Conservation (phyloP, 305 asterid species). For the Solanum hybrid region DNA sequence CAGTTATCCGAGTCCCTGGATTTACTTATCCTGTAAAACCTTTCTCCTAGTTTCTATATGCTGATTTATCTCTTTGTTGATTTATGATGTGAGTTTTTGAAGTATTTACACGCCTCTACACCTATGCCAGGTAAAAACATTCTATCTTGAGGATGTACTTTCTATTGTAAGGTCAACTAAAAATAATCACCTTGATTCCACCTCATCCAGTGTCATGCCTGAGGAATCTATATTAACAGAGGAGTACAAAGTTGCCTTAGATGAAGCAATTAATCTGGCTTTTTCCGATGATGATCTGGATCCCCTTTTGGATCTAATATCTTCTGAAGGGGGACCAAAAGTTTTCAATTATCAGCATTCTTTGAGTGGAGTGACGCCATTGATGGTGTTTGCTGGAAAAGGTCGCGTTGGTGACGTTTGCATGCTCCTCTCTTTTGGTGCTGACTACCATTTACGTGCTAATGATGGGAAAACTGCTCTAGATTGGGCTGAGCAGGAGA, state of each 20-base stretch:
- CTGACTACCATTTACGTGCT: constrained; percentile 44
- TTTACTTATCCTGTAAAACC: constrained; percentile 71
- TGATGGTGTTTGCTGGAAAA: constrained; percentile 82
- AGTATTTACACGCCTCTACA: not conserved
- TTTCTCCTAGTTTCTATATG: constrained; percentile 10
- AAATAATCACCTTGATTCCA: constrained; percentile 18
- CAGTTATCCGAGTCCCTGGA: constrained; percentile 85
- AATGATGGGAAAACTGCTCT: constrained; percentile 62
- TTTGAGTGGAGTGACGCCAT: constrained; percentile 66
- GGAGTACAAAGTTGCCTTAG: constrained; percentile 57
- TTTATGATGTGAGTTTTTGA: constrained; percentile 9
- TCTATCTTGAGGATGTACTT: constrained; percentile 83
- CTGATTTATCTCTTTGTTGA: constrained; percentile 6
- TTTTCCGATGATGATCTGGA: constrained; percentile 57
- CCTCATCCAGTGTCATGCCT: constrained; percentile 17
- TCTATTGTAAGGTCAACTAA: constrained; percentile 39
- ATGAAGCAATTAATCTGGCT: constrained; percentile 77
- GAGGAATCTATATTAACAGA: constrained; percentile 38
- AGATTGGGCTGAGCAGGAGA: constrained; percentile 56
- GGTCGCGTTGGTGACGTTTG: constrained; percentile 73
- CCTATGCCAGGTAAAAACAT: constrained; percentile 52
- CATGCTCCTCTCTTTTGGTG: constrained; percentile 86
- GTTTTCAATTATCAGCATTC: constrained; percentile 67
- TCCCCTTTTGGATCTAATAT: constrained; percentile 59
- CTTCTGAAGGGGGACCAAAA: constrained; percentile 45